phyloP scores from a whole-genome alignment of 306 rosid species.

The Aeschynomene evenia region DNA sequence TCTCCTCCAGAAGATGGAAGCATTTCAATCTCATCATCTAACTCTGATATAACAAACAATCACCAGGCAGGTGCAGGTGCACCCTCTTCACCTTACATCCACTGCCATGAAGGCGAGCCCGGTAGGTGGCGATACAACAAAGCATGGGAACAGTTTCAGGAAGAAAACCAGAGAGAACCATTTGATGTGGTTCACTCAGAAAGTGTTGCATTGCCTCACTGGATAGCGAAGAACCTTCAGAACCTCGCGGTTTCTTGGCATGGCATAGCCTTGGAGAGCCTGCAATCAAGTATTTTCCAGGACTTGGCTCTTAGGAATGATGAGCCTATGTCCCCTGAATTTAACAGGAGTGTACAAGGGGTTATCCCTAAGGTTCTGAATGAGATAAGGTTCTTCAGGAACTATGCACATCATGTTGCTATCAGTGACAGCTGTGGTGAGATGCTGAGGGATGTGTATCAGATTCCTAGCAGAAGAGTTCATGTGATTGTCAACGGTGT shows the following conservation, averaged over 20 bases:
- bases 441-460: constrained; percentile 85
- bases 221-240: constrained; percentile 58
- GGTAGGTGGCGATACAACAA: constrained; percentile 91
- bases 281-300: constrained; percentile 80
- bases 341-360: constrained; percentile 61
- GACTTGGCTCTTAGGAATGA: constrained; percentile 56
- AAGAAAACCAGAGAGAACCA: constrained; percentile 48
- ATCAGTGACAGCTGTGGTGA: constrained; percentile 94
- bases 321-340: constrained; percentile 65
- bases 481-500: constrained; percentile 93
- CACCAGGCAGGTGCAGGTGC: constrained; percentile 23
- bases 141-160: constrained; percentile 80
- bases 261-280: constrained; percentile 89
- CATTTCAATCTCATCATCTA: constrained; percentile 8
- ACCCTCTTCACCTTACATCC: constrained; percentile 58
- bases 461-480: constrained; percentile 72
- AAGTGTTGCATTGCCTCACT: constrained; percentile 90
- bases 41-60: neutral
- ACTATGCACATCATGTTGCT: constrained; percentile 80
- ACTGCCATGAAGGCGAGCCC: constrained; percentile 82
- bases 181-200: constrained; percentile 95
- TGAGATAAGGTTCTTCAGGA: constrained; percentile 85
- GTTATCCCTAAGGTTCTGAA: constrained; percentile 73
- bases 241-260: constrained; percentile 98
- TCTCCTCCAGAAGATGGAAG: constrained; percentile 51